A percentile compares a stretch with the other conserved stretches of the same genome.
phyloP scores from a whole-genome alignment of 78 protist species.

The Anaeramoeba ignava region DNA sequence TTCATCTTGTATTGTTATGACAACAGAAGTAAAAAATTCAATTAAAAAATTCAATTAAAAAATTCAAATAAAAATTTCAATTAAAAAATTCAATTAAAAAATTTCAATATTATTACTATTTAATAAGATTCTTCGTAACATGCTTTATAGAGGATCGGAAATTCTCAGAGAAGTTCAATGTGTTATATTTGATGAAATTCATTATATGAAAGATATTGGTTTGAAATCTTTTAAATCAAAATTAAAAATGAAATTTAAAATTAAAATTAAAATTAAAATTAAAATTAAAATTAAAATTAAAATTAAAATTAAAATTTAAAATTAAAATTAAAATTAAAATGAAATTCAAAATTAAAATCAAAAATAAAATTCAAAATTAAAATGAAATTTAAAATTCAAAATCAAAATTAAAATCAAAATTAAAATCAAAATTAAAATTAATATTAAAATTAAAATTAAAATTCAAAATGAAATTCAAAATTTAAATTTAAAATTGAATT shows the following conservation, averaged over 20 bases:
- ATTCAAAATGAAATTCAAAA: background rate
- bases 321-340: constrained; percentile 21
- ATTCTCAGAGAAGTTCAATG: constrained; percentile 61
- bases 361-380: too few species aligned
- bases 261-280: too few species aligned
- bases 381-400: too few species aligned
- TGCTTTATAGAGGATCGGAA: constrained; percentile 92
- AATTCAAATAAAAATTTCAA: too few species aligned
- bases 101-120: too few species aligned
- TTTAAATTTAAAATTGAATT: background rate
- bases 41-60: too few species aligned
- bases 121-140: constrained; percentile 76
- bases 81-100: too few species aligned
- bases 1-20: constrained; percentile 52
- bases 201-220: constrained; percentile 47
- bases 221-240: background rate
- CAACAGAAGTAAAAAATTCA: too few species aligned
- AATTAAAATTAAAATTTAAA: background rate
- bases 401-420: too few species aligned
- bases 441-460: too few species aligned
- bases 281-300: background rate
- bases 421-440: background rate
- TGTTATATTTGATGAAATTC: constrained; percentile 79
- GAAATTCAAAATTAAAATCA: too few species aligned
- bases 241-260: too few species aligned